A percentile compares a stretch with the other conserved stretches of the same genome.
These are phyloP conservation scores for Harringtonia aguacate DNA, from an alignment of 2,329 filamentous ascomycete genomes.

Conservation along the genomic window DNA sequence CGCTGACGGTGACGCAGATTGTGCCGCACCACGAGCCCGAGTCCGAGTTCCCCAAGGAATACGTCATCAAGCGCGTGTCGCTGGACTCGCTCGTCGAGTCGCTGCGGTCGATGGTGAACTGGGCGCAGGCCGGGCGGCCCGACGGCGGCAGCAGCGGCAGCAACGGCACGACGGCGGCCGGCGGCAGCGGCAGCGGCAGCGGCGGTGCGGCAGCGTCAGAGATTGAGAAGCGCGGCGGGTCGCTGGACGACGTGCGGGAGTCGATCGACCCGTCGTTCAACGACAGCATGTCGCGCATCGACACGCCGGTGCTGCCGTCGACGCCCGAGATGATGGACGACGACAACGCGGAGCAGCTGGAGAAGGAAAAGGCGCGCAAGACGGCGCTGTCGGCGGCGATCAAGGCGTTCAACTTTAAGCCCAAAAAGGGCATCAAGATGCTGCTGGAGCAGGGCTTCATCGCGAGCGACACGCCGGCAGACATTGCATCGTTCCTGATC, in stretches of 20 bases:
- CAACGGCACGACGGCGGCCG: neutral
- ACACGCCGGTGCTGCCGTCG: conserved; percentile 41
- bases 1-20: conserved; percentile 71
- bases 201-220: conserved; percentile 23
- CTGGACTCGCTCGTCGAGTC: conserved; percentile 84
- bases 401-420: conserved; percentile 93
- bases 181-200: conserved; percentile 35
- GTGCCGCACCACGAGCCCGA: conserved; percentile 48
- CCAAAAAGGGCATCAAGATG: conserved; percentile 82
- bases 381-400: conserved; percentile 85
- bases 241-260: conserved; percentile 47
- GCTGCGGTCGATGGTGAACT: conserved; percentile 80
- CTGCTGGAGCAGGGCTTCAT: conserved; percentile 84
- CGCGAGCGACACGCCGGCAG: conserved; percentile 60
- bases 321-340: too few species aligned
- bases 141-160: conserved; percentile 46
- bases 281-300: conserved; percentile 50
- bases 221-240: conserved; percentile 41
- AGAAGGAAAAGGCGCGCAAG: conserved; percentile 88
- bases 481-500: conserved; percentile 76
- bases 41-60: conserved; percentile 73
- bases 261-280: conserved; percentile 64
- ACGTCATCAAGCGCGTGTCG: conserved; percentile 80
- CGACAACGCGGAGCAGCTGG: conserved; percentile 88
- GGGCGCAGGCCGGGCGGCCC: conserved; percentile 59